Evolutionary conservation across 768 basidiomycete genomes (phyloP), one percentile per base, ranked within the genome.

Genomic region (Chalciporus pseudorubinellus): DNA sequence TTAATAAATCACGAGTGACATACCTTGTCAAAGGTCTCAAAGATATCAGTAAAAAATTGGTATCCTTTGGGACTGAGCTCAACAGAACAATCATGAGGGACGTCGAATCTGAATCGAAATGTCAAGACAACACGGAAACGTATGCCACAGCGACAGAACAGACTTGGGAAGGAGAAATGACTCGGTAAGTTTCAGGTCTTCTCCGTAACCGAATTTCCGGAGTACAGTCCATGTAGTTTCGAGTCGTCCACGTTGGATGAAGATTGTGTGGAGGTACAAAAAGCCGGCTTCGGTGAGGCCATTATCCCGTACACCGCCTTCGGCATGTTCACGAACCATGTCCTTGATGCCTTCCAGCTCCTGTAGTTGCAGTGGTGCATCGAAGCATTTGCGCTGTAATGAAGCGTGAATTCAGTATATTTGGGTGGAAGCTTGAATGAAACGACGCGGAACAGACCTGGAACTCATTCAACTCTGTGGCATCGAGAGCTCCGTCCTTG

Each of bases 151-250:
- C 12, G 3, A 16, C 8, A 46, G 22, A 39, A 71, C 89, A 61
- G 60, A 95, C 95, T 88, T 93, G 19, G 95, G 95, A 50, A 79
- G 77, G 52, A 99, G 73, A 71, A 95, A 97, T 7, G 81, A 77
- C 66, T 98, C 95, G 21, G 87, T 87, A 55, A 99, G 72, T 59
- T 86, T 84, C 56, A 99, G 70, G 63, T 98, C 95, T 67, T 98
- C 95, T 13, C 87, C 95, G 63, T 99, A 99, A 4, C 95, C 95
- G 67, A 97, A 98, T 64, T 84, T 92, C 55, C 95, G 77, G 58
- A 99, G 77, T 6, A 95, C 93, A 8, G 92, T 95, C 95, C 95
- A 99, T 1, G 95, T 98, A 22, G 95, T 98, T 69, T 99, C 95
- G 55, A 95, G 77, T 43, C 95, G 81, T 19, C 95, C 95, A 38